Conservation (phyloP, 139 green algal species). For the Nannochloris sp. region DNA sequence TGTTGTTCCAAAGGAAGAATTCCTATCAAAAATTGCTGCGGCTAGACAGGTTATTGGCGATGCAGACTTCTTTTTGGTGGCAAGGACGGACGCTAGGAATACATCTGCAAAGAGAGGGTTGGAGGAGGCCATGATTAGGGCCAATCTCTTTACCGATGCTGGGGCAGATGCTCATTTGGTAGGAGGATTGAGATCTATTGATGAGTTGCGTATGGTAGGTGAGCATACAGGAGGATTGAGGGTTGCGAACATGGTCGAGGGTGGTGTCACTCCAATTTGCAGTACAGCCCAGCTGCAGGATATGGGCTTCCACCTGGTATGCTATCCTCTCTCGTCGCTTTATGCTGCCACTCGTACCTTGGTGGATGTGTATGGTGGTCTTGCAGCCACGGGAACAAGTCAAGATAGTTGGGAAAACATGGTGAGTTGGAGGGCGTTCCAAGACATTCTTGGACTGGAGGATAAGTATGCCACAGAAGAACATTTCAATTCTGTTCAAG, state of each 20-base stretch:
- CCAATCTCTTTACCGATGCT: conserved; percentile 62
- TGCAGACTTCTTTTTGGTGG: conserved; percentile 74
- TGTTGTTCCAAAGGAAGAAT: conserved; percentile 51
- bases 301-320: conserved; percentile 62
- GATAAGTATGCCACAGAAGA: conserved; percentile 38
- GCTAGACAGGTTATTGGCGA: conserved; percentile 59
- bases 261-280: conserved; percentile 53
- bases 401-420: conserved; percentile 37
- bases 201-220: conserved; percentile 58
- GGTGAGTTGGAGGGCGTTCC: conserved; percentile 43
- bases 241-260: conserved; percentile 70
- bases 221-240: conserved; percentile 41
- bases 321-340: conserved; percentile 49
- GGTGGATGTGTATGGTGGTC: conserved; percentile 22
- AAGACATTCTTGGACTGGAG: conserved; percentile 47
- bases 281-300: conserved; percentile 39
- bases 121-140: conserved; percentile 40
- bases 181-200: conserved; percentile 47
- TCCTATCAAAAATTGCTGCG: conserved; percentile 56
- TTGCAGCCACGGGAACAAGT: conserved; percentile 37
- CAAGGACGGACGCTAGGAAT: conserved; percentile 47
- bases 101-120: conserved; percentile 59
- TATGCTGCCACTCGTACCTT: conserved; percentile 24
- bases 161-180: conserved; percentile 67
- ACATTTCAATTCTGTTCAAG: conserved; percentile 15